Evolutionary conservation across 2,329 filamentous ascomycete genomes (phyloP).

Genomic region (Phyllosticta citribraziliensis): DNA sequence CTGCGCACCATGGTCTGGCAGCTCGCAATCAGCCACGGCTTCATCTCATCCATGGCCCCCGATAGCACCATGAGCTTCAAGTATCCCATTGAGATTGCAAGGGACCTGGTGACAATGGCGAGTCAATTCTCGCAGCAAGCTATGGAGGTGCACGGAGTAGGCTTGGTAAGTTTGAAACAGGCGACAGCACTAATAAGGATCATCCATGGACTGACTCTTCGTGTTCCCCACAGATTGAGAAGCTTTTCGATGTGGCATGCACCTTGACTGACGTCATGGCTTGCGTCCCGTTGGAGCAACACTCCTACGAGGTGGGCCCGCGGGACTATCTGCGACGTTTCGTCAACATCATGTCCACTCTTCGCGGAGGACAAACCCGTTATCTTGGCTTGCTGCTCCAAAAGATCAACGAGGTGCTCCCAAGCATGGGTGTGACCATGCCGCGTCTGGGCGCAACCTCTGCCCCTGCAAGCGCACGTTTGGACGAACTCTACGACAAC

Average conservation of each 20-base stretch:
- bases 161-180: conserved; percentile 48
- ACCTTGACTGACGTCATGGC: conserved; percentile 65
- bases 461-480: conserved; percentile 15
- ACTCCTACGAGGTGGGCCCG: conserved; percentile 54
- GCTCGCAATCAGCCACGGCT: conserved; percentile 55
- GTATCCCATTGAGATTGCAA: conserved; percentile 52
- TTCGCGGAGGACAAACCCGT: conserved; percentile 66
- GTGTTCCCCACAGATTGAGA: conserved; percentile 52
- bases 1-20: conserved; percentile 64
- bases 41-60: conserved; percentile 48
- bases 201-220: not conserved
- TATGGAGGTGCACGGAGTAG: conserved; percentile 65
- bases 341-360: conserved; percentile 54
- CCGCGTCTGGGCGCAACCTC: conserved; percentile 17
- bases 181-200: not conserved
- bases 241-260: conserved; percentile 67
- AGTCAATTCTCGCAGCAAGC: conserved; percentile 61
- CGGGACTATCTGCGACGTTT: conserved; percentile 63
- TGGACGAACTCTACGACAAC: conserved; percentile 12
- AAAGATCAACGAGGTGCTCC: conserved; percentile 65
- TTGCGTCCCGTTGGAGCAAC: conserved; percentile 45
- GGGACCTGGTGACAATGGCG: conserved; percentile 52
- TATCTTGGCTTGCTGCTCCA: conserved; percentile 68
- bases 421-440: conserved; percentile 32
- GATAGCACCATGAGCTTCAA: conserved; percentile 53